These are phyloP conservation scores for Candida jianshihensis DNA, from an alignment of 805 yeast genomes.

Conservation along the genomic window DNA sequence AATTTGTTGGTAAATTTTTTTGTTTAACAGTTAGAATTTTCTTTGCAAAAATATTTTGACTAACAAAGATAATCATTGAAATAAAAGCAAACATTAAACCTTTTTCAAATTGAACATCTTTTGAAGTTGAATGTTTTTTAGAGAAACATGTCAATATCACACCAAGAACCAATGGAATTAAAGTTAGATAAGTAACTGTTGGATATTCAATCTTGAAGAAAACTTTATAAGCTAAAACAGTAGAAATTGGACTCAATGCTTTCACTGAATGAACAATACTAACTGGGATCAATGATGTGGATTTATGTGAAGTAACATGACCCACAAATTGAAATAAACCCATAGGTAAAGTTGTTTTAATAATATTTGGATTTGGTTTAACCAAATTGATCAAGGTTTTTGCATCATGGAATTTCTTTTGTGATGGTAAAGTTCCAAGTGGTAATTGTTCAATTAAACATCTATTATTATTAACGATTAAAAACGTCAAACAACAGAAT, in stretches of 20 bases:
- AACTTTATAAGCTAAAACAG: slow-evolving; percentile 71
- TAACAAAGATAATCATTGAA: slow-evolving; percentile 55
- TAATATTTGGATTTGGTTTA: slow-evolving; percentile 44
- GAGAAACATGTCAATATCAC: slow-evolving; percentile 75
- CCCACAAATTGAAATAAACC: slow-evolving; percentile 91
- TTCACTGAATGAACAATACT: slow-evolving; percentile 91
- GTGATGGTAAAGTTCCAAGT: slow-evolving; percentile 41
- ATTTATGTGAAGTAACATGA: slow-evolving; percentile 84
- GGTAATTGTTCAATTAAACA: slow-evolving; percentile 32
- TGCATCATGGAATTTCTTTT: slow-evolving; percentile 24
- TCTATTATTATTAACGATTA: slow-evolving; percentile 30
- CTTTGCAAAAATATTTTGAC: slow-evolving; percentile 78
- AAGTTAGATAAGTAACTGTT: slow-evolving; percentile 63
- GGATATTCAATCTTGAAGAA: slow-evolving; percentile 54
- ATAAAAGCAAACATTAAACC: slow-evolving; percentile 33
- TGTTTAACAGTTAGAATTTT: slow-evolving; percentile 49
- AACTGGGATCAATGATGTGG: slow-evolving; percentile 91
- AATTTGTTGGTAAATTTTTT: slow-evolving; percentile 19
- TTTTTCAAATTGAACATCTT: slow-evolving; percentile 13
- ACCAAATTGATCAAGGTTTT: slow-evolving; percentile 35
- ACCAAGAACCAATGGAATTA: slow-evolving; percentile 74
- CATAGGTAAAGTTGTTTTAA: slow-evolving; percentile 81
- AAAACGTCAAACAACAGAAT: slow-evolving; percentile 44
- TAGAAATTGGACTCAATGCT: slow-evolving; percentile 83
- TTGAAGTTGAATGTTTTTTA: slow-evolving; percentile 20